Conservation (phyloP, 1,284 basidiomycete genomes). For the Sporisorium sorghi region DNA sequence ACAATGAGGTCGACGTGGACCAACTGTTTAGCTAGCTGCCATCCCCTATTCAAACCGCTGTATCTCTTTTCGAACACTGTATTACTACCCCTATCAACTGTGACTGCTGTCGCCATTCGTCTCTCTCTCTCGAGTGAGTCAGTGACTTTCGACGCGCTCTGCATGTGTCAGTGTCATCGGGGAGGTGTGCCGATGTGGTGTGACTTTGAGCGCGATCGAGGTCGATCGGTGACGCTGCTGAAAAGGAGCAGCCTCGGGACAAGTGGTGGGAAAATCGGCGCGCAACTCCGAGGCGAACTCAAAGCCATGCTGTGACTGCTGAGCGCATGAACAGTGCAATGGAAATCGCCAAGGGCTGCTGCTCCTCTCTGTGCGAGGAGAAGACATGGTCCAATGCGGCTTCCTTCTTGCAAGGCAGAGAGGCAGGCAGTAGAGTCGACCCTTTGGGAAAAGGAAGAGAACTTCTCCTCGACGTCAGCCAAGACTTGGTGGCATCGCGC, state of each 20-base stretch:
- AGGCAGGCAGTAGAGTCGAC: not conserved
- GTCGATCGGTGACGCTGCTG: not conserved
- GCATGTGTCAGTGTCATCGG: not conserved
- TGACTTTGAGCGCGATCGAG: not conserved
- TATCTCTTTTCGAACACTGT: slow-evolving; percentile 8
- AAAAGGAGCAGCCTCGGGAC: not conserved
- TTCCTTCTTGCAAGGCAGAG: not conserved
- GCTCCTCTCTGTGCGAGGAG: not conserved
- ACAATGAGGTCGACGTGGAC: slow-evolving; percentile 31
- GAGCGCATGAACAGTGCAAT: not conserved
- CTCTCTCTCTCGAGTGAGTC: not conserved
- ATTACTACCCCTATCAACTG: slow-evolving; percentile 1
- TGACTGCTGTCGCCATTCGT: not conserved
- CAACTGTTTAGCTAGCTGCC: slow-evolving; percentile 24
- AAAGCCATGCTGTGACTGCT: not conserved
- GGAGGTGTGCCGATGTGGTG: not conserved
- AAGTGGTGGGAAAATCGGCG: not conserved
- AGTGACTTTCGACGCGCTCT: too few species aligned
- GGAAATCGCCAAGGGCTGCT: not conserved
- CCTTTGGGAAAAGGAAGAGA: too few species aligned
- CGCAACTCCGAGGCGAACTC: not conserved
- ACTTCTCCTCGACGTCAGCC: slow-evolving; percentile 6
- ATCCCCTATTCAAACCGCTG: not conserved
- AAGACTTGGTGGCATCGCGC: slow-evolving; percentile 3
- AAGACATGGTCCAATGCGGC: not conserved